Percentiles rank a stretch among this genome's conserved stretches.
phyloP scores from a whole-genome alignment of 2,329 filamentous ascomycete genomes.

The Cladosporium sp. region DNA sequence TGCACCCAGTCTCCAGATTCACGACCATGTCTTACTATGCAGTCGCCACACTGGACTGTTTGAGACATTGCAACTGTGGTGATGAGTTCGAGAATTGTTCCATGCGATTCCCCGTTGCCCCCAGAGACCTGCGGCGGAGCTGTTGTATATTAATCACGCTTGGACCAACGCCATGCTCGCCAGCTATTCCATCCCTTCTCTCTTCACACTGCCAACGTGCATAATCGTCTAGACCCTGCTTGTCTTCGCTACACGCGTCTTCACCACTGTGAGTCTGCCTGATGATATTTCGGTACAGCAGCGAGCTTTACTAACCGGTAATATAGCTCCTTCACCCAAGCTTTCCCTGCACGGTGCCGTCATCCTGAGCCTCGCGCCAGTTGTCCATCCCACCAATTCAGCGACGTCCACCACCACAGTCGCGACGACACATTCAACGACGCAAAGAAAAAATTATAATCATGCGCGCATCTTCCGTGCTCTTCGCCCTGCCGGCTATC shows the following conservation, averaged over 20 bases:
- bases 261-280: constrained; percentile 4
- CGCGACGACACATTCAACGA: background rate
- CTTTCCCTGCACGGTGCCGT: background rate
- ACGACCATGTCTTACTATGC: too few relatives aligned
- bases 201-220: background rate
- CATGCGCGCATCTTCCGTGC: constrained; percentile 52
- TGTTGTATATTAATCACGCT: background rate
- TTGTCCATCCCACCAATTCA: constrained; percentile 5
- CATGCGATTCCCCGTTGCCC: background rate
- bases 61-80: too few relatives aligned
- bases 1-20: too few relatives aligned
- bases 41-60: background rate
- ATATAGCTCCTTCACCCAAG: constrained; percentile 9
- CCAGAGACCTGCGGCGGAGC: background rate
- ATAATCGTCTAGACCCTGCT: background rate
- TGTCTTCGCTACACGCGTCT: background rate
- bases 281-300: background rate
- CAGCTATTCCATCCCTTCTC: constrained; percentile 1
- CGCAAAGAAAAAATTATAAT: constrained; percentile 17
- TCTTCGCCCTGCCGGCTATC: constrained; percentile 50
- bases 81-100: background rate
- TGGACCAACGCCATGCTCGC: background rate
- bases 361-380: constrained; percentile 1
- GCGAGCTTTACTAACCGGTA: background rate
- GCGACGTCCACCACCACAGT: background rate